phyloP scores from a whole-genome alignment of 495 filamentous ascomycete species.

The Trichoderma reesei region DNA sequence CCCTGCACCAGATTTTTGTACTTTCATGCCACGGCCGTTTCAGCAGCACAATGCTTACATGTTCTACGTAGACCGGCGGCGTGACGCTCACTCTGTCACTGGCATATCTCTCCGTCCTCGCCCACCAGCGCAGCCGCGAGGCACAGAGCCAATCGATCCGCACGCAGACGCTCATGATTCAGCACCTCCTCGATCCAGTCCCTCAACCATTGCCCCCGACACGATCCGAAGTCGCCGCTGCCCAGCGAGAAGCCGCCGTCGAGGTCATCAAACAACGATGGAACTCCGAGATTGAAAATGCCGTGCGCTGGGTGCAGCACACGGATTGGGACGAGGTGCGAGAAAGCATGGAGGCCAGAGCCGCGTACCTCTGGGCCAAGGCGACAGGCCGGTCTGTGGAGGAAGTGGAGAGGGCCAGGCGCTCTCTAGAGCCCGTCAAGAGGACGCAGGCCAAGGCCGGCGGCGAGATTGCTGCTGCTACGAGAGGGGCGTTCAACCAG shows the following conservation, averaged over 20 bases:
- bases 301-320: slow-evolving; percentile 57
- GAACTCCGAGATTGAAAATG: slow-evolving; percentile 64
- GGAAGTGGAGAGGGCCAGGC: slow-evolving; percentile 15
- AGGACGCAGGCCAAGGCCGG: slow-evolving; percentile 20
- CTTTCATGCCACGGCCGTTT: slow-evolving; percentile 11
- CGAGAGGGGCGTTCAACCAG: slow-evolving; percentile 23
- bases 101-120: slow-evolving; percentile 68
- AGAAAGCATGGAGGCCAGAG: slow-evolving; percentile 39
- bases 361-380: slow-evolving; percentile 23
- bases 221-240: slow-evolving; percentile 31
- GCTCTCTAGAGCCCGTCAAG: slow-evolving; percentile 11
- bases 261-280: slow-evolving; percentile 69
- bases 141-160: slow-evolving; percentile 62
- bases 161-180: slow-evolving; percentile 54
- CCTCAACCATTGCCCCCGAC: slow-evolving; percentile 32
- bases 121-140: slow-evolving; percentile 62
- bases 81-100: slow-evolving; percentile 74
- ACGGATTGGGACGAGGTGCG: slow-evolving; percentile 53
- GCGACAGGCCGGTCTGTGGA: slow-evolving; percentile 16
- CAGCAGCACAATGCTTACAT: slow-evolving; percentile 14
- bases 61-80: slow-evolving; percentile 56
- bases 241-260: slow-evolving; percentile 38
- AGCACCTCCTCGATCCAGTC: slow-evolving; percentile 40
- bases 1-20: slow-evolving; percentile 10
- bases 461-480: slow-evolving; percentile 21